phyloP scores from a whole-genome alignment of 208 protist genomes.

The Trypanosoma vivax region DNA sequence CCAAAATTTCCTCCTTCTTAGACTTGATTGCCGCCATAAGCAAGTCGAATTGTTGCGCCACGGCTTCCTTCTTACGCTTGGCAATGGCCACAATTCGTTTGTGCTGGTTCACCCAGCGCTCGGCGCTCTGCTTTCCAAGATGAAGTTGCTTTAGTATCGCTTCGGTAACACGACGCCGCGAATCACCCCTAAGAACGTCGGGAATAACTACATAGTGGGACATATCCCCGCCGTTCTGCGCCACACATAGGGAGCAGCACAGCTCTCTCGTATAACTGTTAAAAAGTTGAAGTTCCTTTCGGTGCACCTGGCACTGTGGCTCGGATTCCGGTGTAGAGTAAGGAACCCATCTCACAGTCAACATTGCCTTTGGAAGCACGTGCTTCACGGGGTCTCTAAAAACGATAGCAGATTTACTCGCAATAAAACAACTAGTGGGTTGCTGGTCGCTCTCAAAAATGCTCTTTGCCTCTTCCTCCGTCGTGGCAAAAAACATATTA shows the following conservation, averaged over 20 bases:
- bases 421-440: constrained; percentile 72
- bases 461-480: constrained; percentile 52
- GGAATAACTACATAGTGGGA: constrained; percentile 58
- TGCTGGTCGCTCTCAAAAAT: constrained; percentile 33
- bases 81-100: constrained; percentile 58
- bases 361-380: constrained; percentile 59
- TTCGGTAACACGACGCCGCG: constrained; percentile 51
- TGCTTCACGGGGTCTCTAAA: constrained; percentile 59
- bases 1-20: constrained; percentile 66
- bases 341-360: constrained; percentile 70
- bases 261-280: constrained; percentile 71
- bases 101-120: constrained; percentile 69
- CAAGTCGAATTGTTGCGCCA: constrained; percentile 74
- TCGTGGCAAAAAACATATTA: constrained; percentile 83
- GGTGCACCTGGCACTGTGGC: constrained; percentile 73
- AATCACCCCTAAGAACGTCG: constrained; percentile 68
- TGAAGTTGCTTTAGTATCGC: constrained; percentile 52
- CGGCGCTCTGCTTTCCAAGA: constrained; percentile 35
- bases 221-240: constrained; percentile 23
- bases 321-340: constrained; percentile 53
- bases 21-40: constrained; percentile 59
- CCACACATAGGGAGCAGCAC: constrained; percentile 69
- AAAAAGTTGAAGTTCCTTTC: constrained; percentile 73
- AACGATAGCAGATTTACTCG: constrained; percentile 58
- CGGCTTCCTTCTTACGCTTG: constrained; percentile 54